Base-by-base conservation (phyloP, 179 eudicot genomes). In the Actinidia polygama region DNA sequence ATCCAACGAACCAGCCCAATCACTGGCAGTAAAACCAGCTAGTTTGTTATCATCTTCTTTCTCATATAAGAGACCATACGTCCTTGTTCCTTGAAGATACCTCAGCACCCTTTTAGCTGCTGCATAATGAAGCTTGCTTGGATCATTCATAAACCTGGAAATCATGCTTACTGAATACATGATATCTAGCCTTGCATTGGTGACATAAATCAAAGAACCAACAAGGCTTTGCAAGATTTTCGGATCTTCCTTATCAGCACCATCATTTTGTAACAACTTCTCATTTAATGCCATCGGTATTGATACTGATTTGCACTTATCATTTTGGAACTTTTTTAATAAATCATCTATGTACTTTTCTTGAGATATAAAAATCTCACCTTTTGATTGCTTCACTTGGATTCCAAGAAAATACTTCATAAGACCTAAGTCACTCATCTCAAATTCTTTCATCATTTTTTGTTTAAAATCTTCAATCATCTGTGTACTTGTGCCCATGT, bases 1-100 rank as follows among this genome's bases (percentile, higher is more conserved):
- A 53, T 83, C 86, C 9, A 30, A 40, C 1, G 71, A 71, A 3
- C 80, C 80, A 0, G 83, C 89, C 82, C 83, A 86, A 73, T 84
- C 86, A 40, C 75, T 84, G 18, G 81, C 78, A 2, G 80, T 77
- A 24, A 14, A 86, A 2, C 86, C 83, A 12, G 23, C 10, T 0
- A 81, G 19, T 0, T 68, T 81, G 53, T 8, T 0, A 6, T 69
- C 51, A 2, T 51, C 46, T 12, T 6, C 71, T 14, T 76, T 76
- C 71, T 19, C 59, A 51, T 9, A 73, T 7, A 19, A 21, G 9
- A 73, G 36, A 6, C 77, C 36, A 73, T 19, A 30, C 18, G 0
- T 47, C 58, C 19, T 72, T 7, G 76, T 72, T 72, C 76, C 76
- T 72, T 72, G 76, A 4, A 72, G 36, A 63, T 63, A 63, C 30